Evolutionary conservation across 2,329 filamentous ascomycete species (phyloP), one percentile per base, ranked within the genome.

Genomic region (Cladorrhinum sp.): DNA sequence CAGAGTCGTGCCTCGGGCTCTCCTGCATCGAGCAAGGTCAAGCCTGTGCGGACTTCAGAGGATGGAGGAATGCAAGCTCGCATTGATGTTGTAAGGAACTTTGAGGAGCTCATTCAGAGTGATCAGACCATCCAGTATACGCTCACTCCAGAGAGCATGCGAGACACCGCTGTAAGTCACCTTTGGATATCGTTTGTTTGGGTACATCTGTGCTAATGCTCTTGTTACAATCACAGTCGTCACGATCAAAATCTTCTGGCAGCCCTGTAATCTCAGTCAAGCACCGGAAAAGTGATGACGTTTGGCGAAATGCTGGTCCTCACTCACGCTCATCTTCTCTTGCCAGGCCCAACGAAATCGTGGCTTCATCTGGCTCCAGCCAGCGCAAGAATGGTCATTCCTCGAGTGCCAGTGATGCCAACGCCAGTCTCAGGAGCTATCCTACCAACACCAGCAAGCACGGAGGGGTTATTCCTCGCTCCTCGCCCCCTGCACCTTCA

Each of bases 61-160:
- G 85, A 88, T 64, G 85, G 88, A 16, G 82, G 78, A 27, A 59
- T 64, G 38, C 65, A 74, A 74, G 23, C 70, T 71, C 18, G 79
- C 70, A 59, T 78, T 76, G 84, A 87, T 60, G 84, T 88, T 53
- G 83, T 85, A 9, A 85, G 83, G 51, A 86, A 89, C 67, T 88
- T 95, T 68, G 91, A 95, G 69, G 83, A 92, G 67, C 79, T 93
- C 55, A 93, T 95, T 64, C 85, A 90, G 59, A 92, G 90, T 72
- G 88, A 92, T 67, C 85, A 92, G 70, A 93, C 91, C 1, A 87
- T 93, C 49, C 90, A 91, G 67, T 93, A 89, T 72, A 93, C 91
- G 1, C 79, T 93, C 25, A 95, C 91, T 0, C 90, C 91, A 0
- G 86, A 90, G 70, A 90, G 82, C 66, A 91, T 93, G 83, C 87